Evolutionary conservation across 1,139 yeast genomes (phyloP).

Genomic region (Schwanniomyces etchellsii): DNA sequence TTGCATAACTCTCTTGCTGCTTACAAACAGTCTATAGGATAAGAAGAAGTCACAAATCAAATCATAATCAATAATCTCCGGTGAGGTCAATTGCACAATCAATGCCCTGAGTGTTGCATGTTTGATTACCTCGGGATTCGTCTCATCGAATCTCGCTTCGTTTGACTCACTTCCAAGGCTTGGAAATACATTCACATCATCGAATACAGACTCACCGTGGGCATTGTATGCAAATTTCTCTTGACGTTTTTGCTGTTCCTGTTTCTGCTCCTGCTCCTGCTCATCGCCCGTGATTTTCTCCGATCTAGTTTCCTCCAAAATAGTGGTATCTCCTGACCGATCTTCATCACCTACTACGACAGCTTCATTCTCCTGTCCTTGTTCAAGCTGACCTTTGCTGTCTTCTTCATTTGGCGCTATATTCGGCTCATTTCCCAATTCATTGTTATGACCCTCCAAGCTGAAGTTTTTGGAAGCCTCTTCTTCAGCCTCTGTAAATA

Average conservation of each 20-base stretch:
- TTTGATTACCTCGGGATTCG: constrained; percentile 28
- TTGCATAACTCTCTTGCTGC: constrained; percentile 52
- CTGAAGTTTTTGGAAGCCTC: no score
- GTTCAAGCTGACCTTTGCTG: no score
- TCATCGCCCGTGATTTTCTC: no score
- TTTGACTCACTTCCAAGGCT: constrained; percentile 16
- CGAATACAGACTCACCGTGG: constrained; percentile 39
- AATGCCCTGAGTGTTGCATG: constrained; percentile 48
- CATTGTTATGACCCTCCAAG: no score
- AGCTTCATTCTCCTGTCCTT: no score
- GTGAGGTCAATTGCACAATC: constrained; percentile 71
- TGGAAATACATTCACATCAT: constrained; percentile 33
- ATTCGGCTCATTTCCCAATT: no score
- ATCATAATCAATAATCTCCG: constrained; percentile 72
- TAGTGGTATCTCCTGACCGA: no score
- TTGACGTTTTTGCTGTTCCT: background rate
- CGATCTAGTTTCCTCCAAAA: no score
- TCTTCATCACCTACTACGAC: no score
- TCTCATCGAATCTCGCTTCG: constrained; percentile 33
- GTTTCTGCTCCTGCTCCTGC: background rate
- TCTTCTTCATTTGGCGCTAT: no score
- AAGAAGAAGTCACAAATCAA: constrained; percentile 80
- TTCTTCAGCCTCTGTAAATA: no score
- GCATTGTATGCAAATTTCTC: constrained; percentile 25
- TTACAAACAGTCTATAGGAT: constrained; percentile 69